These are phyloP conservation scores for Penicillium palitans DNA, from an alignment of 2,329 filamentous ascomycete genomes.

Conservation along the genomic window DNA sequence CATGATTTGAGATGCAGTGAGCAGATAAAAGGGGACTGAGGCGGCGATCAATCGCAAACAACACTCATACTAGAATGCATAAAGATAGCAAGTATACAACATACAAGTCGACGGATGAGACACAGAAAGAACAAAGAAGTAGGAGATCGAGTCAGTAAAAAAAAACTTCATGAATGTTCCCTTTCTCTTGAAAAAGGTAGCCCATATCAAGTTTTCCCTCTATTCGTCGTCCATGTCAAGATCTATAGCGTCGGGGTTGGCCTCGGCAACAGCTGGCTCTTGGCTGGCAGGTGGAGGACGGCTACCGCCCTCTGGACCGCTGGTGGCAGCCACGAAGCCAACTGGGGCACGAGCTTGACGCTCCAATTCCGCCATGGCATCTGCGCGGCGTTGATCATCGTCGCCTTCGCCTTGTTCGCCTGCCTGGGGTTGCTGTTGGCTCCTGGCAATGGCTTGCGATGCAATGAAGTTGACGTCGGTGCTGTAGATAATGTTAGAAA, in stretches of 20 bases:
- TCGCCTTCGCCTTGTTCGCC: constrained; percentile 38
- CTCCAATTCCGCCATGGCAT: constrained; percentile 89
- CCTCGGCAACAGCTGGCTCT: constrained; percentile 44
- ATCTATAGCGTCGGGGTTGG: constrained; percentile 86
- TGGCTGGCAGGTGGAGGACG: constrained; percentile 41
- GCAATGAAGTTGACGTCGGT: constrained; percentile 99
- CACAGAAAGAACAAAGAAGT: constrained; percentile 11
- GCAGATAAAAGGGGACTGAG: constrained; percentile 8
- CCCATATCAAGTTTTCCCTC: constrained; percentile 1
- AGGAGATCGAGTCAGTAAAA: constrained; percentile 8
- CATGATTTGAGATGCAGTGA: constrained; percentile 12
- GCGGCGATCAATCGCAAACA: constrained; percentile 9
- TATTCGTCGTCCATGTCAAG: constrained; percentile 54
- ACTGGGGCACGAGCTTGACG: constrained; percentile 82
- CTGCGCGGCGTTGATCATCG: constrained; percentile 55
- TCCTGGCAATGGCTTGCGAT: constrained; percentile 84
- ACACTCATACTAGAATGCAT: constrained; percentile 17
- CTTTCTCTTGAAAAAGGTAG: background rate
- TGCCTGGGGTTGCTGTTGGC: constrained; percentile 58
- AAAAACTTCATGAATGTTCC: background rate
- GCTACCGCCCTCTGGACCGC: constrained; percentile 66
- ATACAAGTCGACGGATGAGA: constrained; percentile 12
- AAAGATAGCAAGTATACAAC: constrained; percentile 10
- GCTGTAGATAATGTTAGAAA: constrained; percentile 46
- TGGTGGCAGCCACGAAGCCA: constrained; percentile 87